These are phyloP conservation scores for Murraya paniculata DNA, from an alignment of 345 rosid species.

Conservation along the genomic window DNA sequence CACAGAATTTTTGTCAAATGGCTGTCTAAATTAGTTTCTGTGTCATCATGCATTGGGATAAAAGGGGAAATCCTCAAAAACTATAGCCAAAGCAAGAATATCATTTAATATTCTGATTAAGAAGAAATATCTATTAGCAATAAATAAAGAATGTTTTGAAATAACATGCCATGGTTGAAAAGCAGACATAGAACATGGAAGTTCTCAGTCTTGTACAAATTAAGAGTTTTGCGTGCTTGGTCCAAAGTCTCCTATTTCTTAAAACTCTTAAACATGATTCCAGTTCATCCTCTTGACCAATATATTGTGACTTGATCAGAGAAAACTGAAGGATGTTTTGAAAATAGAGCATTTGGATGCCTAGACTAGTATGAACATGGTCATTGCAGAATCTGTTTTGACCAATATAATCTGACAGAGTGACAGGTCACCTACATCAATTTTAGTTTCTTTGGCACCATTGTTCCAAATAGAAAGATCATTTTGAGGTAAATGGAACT, in stretches of 20 bases:
- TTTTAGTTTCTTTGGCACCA: neutral
- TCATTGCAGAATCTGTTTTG: neutral
- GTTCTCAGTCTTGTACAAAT: neutral
- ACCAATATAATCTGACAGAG: neutral
- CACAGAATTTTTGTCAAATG: conserved; percentile 5
- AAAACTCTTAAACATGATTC: neutral
- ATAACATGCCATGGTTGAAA: neutral
- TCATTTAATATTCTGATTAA: neutral
- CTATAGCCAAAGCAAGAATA: neutral
- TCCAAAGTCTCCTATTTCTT: neutral
- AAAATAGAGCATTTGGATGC: neutral
- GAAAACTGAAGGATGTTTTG: neutral
- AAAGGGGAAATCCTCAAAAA: neutral
- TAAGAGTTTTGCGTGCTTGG: neutral
- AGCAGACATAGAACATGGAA: neutral
- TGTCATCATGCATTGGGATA: neutral
- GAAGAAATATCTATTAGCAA: neutral
- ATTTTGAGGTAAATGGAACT: conserved; percentile 1
- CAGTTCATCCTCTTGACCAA: neutral
- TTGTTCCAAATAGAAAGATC: neutral
- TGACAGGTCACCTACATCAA: neutral
- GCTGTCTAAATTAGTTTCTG: neutral
- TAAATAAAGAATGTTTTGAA: neutral
- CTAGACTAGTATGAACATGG: neutral
- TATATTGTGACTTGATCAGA: neutral